Evolutionary conservation across 2,329 filamentous ascomycete genomes (phyloP), one percentile per base, ranked within the genome.

Genomic region (Aspergillus costaricaensis): DNA sequence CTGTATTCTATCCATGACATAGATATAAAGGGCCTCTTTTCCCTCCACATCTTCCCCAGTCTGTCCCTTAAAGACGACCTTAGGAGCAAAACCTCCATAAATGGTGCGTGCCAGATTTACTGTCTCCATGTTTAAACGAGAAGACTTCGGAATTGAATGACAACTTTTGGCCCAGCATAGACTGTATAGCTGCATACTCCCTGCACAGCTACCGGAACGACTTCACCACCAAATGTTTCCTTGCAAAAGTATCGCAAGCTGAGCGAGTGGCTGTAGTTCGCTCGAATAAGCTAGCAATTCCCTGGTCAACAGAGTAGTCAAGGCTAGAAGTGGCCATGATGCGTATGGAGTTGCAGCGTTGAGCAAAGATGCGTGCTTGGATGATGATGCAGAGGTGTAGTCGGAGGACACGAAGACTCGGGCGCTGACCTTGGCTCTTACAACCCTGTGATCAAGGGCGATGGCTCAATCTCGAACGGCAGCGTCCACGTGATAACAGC

Each of bases 161-260:
- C 72, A 49, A 67, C 63, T 36, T 70, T 62, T 9, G 58, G 61
- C 4, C 77, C 73, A n/a, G 74, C 73, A 58, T 77, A 80, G 49
- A 79, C 71, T 1, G 73, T 74, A 66, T 79, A 79, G 68, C 75
- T 78, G 64, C 73, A 79, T 27, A 67, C 67, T 19, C 76, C 75
- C 66, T 79, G 72, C 14, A 78, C 67, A 15, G 62, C 52, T n/a
- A 78, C 72, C 15, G 74, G 72, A 54, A 70, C 63, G 55, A 74
- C 44, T 44, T 67, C 59, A 27, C 73, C 70, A 52, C 73, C 67
- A 59, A 71, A 59, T 75, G 71, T 17, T 72, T 60, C 25, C 62
- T 70, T 14, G 72, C 72, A 65, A 57, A 67, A 7, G 36, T 44
- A 21, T 70, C 64, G 57, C 64, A 70, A 1, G 6, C 23, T 2